Evolutionary conservation across 2,329 filamentous ascomycete species (phyloP).

Genomic region (Leptographium lundbergii): DNA sequence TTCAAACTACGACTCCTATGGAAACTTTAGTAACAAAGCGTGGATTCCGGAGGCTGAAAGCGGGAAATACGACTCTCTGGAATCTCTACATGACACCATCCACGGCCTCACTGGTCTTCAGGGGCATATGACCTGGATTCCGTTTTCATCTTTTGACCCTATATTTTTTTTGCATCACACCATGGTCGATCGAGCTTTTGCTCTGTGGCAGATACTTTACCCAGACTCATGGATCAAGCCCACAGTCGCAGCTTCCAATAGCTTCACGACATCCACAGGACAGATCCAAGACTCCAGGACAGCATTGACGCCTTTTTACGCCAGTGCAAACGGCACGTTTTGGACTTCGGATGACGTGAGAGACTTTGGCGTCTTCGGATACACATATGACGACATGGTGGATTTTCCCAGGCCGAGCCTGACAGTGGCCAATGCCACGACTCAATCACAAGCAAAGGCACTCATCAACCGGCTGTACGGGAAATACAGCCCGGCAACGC

Average conservation of each 20-base stretch:
- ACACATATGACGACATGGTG: slow-evolving; percentile 55
- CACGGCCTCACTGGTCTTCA: slow-evolving; percentile 46
- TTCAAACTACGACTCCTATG: slow-evolving; percentile 54
- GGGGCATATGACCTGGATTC: slow-evolving; percentile 59
- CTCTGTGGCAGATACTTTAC: slow-evolving; percentile 66
- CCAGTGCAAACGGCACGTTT: slow-evolving; percentile 42
- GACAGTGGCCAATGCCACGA: slow-evolving; percentile 18
- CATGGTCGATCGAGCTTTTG: slow-evolving; percentile 63
- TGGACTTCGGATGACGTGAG: slow-evolving; percentile 55
- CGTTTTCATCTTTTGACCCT: slow-evolving; percentile 67
- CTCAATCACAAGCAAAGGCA: slow-evolving; percentile 28
- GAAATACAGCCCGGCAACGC: slow-evolving; percentile 25
- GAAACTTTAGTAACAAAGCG: slow-evolving; percentile 56
- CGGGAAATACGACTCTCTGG: slow-evolving; percentile 47
- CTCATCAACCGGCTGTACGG: slow-evolving; percentile 52
- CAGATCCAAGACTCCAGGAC: slow-evolving; percentile 42
- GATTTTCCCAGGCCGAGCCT: slow-evolving; percentile 15
- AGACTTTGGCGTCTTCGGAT: slow-evolving; percentile 50
- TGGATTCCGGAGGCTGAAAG: slow-evolving; percentile 38
- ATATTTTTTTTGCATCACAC: slow-evolving; percentile 66
- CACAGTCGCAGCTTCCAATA: slow-evolving; percentile 39
- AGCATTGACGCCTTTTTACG: slow-evolving; percentile 55
- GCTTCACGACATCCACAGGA: slow-evolving; percentile 46
- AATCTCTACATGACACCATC: slow-evolving; percentile 51
- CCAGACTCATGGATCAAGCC: slow-evolving; percentile 53